These are phyloP conservation scores for Trematosphaeria pertusa DNA, from an alignment of 2,329 filamentous ascomycete species.

Conservation along the genomic window DNA sequence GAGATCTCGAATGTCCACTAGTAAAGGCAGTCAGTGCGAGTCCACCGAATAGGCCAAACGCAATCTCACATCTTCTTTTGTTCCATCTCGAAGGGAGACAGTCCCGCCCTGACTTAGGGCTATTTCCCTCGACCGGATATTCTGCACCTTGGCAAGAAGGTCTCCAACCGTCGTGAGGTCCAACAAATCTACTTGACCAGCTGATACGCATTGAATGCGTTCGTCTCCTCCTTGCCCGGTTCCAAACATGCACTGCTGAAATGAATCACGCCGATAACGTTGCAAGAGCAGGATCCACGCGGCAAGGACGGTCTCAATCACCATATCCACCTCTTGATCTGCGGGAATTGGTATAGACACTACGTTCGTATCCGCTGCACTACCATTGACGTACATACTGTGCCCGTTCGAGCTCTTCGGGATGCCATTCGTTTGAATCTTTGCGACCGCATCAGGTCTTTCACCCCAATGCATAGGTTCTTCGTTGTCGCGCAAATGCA, in stretches of 20 bases:
- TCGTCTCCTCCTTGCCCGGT: constrained; percentile 17
- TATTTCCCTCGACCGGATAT: constrained; percentile 20
- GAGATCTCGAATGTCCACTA: constrained; percentile 42
- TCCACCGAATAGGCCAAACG: not conserved
- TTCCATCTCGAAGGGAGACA: constrained; percentile 38
- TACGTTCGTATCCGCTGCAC: constrained; percentile 20
- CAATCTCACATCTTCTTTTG: constrained; percentile 34
- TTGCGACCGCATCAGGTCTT: not conserved
- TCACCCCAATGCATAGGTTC: constrained; percentile 4
- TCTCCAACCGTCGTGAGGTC: constrained; percentile 19
- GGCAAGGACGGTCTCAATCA: constrained; percentile 35
- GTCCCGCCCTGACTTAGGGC: constrained; percentile 4
- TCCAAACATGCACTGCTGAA: constrained; percentile 40
- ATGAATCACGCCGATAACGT: constrained; percentile 41
- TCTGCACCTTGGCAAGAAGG: constrained; percentile 23
- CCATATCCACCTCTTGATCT: constrained; percentile 12
- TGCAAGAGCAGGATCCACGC: constrained; percentile 40
- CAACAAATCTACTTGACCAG: constrained; percentile 23
- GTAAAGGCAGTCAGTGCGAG: constrained; percentile 1
- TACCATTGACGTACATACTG: constrained; percentile 6
- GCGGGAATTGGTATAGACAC: constrained; percentile 19
- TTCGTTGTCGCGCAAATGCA: constrained; percentile 12
- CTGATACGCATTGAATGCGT: constrained; percentile 23
- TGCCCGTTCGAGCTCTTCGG: not conserved
- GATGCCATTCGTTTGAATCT: not conserved